phyloP scores from a whole-genome alignment of 345 rosid genomes.

The Chamaenerion angustifolium region DNA sequence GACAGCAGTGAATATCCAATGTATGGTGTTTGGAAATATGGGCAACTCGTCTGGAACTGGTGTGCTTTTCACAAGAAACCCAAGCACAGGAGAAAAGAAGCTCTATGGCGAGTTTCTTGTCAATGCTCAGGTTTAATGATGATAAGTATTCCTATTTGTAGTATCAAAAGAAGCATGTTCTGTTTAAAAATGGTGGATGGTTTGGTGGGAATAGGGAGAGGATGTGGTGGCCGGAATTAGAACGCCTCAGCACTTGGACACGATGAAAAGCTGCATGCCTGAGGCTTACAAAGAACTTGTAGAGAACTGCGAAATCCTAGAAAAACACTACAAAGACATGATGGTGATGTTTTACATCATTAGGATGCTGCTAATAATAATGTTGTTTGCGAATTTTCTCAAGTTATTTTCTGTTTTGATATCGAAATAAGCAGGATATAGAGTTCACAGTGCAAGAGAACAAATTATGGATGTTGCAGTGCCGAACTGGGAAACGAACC shows the following conservation, averaged over 20 bases:
- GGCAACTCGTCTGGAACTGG: constrained; percentile 91
- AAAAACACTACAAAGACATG: constrained; percentile 89
- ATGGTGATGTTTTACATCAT: constrained; percentile 33
- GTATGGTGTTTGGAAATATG: constrained; percentile 97
- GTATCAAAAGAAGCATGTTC: background rate
- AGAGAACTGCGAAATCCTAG: constrained; percentile 73
- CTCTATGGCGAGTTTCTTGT: constrained; percentile 85
- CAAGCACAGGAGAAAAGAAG: constrained; percentile 82
- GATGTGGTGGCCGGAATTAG: constrained; percentile 96
- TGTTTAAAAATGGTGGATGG: constrained; percentile 10
- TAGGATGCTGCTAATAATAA: background rate
- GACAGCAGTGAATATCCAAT: constrained; percentile 86
- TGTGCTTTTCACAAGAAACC: constrained; percentile 89
- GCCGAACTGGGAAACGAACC: constrained; percentile 81
- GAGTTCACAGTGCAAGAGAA: constrained; percentile 96
- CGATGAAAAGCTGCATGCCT: constrained; percentile 71
- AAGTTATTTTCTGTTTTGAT: too few relatives aligned
- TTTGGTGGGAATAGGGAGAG: constrained; percentile 46
- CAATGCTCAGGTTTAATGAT: constrained; percentile 64
- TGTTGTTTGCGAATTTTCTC: background rate
- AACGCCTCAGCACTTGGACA: constrained; percentile 70
- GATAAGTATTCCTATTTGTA: background rate
- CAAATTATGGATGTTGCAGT: constrained; percentile 94
- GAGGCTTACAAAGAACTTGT: constrained; percentile 75
- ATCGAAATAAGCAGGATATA: constrained; percentile 38